Evolutionary conservation across 2,329 filamentous ascomycete genomes (phyloP).

Genomic region (Fusarium setosum): DNA sequence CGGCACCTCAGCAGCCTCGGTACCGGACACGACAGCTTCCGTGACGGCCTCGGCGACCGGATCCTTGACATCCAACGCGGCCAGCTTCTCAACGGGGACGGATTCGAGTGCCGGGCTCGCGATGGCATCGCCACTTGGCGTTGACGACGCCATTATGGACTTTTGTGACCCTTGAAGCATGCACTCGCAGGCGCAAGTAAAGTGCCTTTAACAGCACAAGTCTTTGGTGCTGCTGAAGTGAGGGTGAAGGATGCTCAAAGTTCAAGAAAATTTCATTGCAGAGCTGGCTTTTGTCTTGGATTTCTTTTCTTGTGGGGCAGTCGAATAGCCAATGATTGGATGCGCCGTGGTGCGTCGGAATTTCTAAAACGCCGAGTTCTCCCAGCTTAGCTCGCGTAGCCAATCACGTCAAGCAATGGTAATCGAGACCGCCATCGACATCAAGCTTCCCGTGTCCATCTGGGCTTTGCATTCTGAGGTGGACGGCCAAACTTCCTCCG

Average conservation of each 20-base stretch:
- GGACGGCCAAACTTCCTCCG: conserved; percentile 8
- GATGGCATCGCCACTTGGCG: conserved; percentile 38
- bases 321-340: not conserved
- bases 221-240: conserved; percentile 29
- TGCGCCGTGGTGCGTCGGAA: conserved; percentile 7
- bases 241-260: conserved; percentile 31
- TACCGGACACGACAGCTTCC: conserved; percentile 23
- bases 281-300: conserved; percentile 39
- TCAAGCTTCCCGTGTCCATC: conserved; percentile 36
- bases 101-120: conserved; percentile 30
- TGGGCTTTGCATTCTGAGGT: conserved; percentile 23
- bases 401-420: conserved; percentile 30
- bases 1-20: conserved; percentile 51
- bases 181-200: conserved; percentile 38
- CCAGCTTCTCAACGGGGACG: conserved; percentile 38
- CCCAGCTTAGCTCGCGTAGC: conserved; percentile 6
- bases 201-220: conserved; percentile 31
- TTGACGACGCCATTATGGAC: conserved; percentile 39
- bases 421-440: conserved; percentile 14
- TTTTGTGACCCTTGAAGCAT: conserved; percentile 32
- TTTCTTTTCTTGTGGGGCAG: conserved; percentile 22
- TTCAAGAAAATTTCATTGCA: conserved; percentile 29
- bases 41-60: conserved; percentile 31
- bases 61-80: conserved; percentile 42
- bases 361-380: conserved; percentile 3